These are phyloP conservation scores for Microdochium nivale DNA, from an alignment of 2,329 filamentous ascomycete species.

Conservation along the genomic window DNA sequence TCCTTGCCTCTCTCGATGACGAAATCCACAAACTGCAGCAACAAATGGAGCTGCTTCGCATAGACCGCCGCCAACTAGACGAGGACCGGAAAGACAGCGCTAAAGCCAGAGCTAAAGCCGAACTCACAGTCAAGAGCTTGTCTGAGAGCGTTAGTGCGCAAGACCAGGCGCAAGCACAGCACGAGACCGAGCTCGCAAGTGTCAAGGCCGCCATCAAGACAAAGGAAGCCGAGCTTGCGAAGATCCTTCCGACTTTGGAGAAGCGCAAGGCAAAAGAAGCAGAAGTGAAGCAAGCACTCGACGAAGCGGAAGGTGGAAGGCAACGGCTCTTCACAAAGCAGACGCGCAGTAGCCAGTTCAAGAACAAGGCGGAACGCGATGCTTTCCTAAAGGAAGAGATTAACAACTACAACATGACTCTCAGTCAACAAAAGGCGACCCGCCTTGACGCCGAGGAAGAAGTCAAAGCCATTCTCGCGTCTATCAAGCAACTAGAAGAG, in stretches of 20 bases:
- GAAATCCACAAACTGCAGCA: slow-evolving; percentile 75
- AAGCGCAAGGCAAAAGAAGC: slow-evolving; percentile 65
- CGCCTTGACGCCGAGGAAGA: slow-evolving; percentile 79
- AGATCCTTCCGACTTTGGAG: slow-evolving; percentile 70
- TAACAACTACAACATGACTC: slow-evolving; percentile 64
- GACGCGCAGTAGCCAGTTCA: slow-evolving; percentile 78
- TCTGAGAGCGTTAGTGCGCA: slow-evolving; percentile 74
- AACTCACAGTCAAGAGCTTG: slow-evolving; percentile 75
- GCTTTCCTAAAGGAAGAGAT: slow-evolving; percentile 75
- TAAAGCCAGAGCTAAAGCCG: slow-evolving; percentile 72
- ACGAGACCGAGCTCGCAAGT: slow-evolving; percentile 62
- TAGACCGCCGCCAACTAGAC: slow-evolving; percentile 82
- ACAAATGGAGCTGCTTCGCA: slow-evolving; percentile 72
- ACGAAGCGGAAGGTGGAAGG: slow-evolving; percentile 65
- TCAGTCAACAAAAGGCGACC: slow-evolving; percentile 76
- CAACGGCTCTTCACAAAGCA: slow-evolving; percentile 87
- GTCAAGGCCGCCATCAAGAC: slow-evolving; percentile 66
- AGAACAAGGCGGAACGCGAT: slow-evolving; percentile 81
- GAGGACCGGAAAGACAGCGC: slow-evolving; percentile 80
- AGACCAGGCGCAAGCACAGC: slow-evolving; percentile 62
- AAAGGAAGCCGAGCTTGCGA: slow-evolving; percentile 67
- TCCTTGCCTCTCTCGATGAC: slow-evolving; percentile 66
- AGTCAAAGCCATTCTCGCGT: slow-evolving; percentile 59
- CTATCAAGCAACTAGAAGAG: slow-evolving; percentile 64
- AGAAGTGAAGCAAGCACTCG: slow-evolving; percentile 61